Evolutionary conservation across 2,329 filamentous ascomycete genomes (phyloP).

Genomic region (Colletotrichum melonis): DNA sequence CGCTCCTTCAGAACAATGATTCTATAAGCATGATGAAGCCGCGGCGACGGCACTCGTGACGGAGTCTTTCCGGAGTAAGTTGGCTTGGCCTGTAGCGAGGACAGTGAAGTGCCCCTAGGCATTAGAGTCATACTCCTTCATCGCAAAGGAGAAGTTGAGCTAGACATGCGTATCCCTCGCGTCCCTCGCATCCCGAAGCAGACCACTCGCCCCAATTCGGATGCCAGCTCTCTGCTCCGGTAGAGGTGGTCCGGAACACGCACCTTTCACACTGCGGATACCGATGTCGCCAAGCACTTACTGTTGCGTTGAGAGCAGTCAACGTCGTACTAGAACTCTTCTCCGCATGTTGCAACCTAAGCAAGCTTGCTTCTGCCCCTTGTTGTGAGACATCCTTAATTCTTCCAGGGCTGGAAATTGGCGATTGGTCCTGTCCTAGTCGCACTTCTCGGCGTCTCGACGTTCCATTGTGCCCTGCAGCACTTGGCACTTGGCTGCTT

Average conservation of each 20-base stretch:
- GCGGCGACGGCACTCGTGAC: not conserved
- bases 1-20: not conserved
- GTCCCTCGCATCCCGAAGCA: not conserved
- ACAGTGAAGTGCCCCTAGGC: not conserved
- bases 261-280: not conserved
- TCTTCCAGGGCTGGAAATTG: not conserved
- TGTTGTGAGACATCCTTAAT: conserved; percentile 7
- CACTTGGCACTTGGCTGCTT: conserved; percentile 28
- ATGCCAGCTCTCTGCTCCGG: not conserved
- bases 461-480: conserved; percentile 4
- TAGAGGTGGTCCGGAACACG: not conserved
- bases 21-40: not conserved
- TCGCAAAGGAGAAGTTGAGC: not conserved
- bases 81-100: not conserved
- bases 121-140: not conserved
- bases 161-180: not conserved
- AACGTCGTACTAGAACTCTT: conserved; percentile 6
- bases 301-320: not conserved
- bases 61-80: not conserved
- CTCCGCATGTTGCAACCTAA: conserved; percentile 14
- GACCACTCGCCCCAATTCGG: not conserved
- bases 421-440: not conserved
- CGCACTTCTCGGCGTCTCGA: conserved; percentile 7
- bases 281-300: not conserved
- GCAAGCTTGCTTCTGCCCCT: conserved; percentile 1